These are phyloP conservation scores for Carex kokanica DNA, from an alignment of 176 grass and related monocot species.

Conservation along the genomic window DNA sequence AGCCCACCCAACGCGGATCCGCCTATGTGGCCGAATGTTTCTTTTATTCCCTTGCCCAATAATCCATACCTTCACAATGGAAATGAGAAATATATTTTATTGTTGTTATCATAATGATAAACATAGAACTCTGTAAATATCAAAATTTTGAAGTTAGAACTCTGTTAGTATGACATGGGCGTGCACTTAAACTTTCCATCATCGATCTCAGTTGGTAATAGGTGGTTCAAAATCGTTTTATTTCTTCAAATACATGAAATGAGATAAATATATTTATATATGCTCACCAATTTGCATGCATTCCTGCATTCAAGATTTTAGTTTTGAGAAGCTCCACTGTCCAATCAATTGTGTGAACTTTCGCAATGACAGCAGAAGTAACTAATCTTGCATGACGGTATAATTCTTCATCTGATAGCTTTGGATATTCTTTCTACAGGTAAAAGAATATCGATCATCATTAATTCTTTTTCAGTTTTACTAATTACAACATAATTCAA, in stretches of 20 bases:
- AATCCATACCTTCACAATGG: slow-evolving; percentile 49
- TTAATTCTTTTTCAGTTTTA: background rate
- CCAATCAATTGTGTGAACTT: slow-evolving; percentile 71
- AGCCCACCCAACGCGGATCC: slow-evolving; percentile 37
- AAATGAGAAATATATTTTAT: slow-evolving; percentile 15
- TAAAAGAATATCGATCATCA: background rate
- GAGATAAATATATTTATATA: slow-evolving; percentile 13
- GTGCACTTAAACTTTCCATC: background rate
- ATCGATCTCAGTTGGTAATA: background rate
- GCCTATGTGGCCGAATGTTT: slow-evolving; percentile 55
- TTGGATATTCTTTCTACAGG: slow-evolving; percentile 36
- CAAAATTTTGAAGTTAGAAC: slow-evolving; percentile 9
- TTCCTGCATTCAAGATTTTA: slow-evolving; percentile 37
- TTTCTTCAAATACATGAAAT: slow-evolving; percentile 28
- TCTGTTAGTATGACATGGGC: background rate
- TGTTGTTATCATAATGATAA: background rate
- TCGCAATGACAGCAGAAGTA: slow-evolving; percentile 60
- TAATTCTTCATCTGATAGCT: slow-evolving; percentile 41
- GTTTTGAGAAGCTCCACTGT: slow-evolving; percentile 62
- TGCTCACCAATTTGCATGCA: slow-evolving; percentile 50
- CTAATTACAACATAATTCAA: background rate
- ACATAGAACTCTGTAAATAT: slow-evolving; percentile 9
- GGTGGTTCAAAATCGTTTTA: background rate
- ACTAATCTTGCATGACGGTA: slow-evolving; percentile 46
- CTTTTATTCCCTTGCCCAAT: slow-evolving; percentile 55